Conservation (phyloP, 768 basidiomycete genomes). For the Pulveroboletus frians region DNA sequence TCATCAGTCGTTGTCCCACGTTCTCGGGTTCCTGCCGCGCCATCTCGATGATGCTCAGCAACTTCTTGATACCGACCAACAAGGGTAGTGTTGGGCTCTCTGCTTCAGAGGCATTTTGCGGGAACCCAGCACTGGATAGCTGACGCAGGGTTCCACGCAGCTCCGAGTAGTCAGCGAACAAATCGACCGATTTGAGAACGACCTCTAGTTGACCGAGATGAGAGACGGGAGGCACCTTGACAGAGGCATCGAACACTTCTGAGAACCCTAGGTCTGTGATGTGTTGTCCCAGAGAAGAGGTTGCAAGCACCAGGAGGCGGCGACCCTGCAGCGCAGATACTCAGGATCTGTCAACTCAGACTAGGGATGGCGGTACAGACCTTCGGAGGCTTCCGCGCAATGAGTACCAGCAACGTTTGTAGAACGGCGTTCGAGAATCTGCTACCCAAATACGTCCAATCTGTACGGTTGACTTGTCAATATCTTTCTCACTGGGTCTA, state of each 20-base stretch:
- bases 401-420: slow-evolving; percentile 83
- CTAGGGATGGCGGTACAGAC: slow-evolving; percentile 35
- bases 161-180: slow-evolving; percentile 59
- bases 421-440: slow-evolving; percentile 93
- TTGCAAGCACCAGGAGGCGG: slow-evolving; percentile 86
- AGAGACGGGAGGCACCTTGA: slow-evolving; percentile 79
- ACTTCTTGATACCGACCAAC: slow-evolving; percentile 89
- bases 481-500: neutral
- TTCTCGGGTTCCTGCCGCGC: slow-evolving; percentile 91
- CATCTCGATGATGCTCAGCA: slow-evolving; percentile 92
- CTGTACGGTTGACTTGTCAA: slow-evolving; percentile 36
- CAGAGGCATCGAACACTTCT: slow-evolving; percentile 86
- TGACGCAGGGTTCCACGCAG: slow-evolving; percentile 54
- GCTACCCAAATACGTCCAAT: slow-evolving; percentile 97
- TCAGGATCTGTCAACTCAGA: slow-evolving; percentile 5
- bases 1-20: slow-evolving; percentile 64
- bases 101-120: slow-evolving; percentile 35
- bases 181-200: slow-evolving; percentile 72
- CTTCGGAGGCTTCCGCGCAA: slow-evolving; percentile 89
- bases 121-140: slow-evolving; percentile 71
- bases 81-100: slow-evolving; percentile 44
- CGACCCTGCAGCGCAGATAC: slow-evolving; percentile 56
- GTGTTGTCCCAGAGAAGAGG: slow-evolving; percentile 82
- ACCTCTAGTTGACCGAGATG: slow-evolving; percentile 64
- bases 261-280: slow-evolving; percentile 83